Base-by-base conservation (phyloP, 441 rosid species). In the Raphanus hybrid region DNA sequence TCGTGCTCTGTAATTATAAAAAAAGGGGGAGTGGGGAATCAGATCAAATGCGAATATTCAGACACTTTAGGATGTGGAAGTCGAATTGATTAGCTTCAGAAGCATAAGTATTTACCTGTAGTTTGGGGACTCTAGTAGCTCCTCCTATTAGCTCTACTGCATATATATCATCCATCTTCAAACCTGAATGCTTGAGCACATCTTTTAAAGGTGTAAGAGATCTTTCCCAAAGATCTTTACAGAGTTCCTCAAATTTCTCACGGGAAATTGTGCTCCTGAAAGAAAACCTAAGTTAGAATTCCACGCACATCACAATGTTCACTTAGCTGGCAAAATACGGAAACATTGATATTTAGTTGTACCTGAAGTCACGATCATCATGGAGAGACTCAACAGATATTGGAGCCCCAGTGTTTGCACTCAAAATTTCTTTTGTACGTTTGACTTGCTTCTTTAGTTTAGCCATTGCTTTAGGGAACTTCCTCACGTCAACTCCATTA, bases 81-180 rank as follows among this genome's bases (percentile, higher is more conserved):
- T 43, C 16, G 27, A 39, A 75, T 8, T 61, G 64, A 54, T 54
- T 20, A 26, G 27, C 58, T 67, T 35, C 26, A 6, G 67, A 61
- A 11, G 12, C 66, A 48, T 48, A 27, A 79, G 72, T 65, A 70
- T 85, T 75, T 79, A 95, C 99, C 99, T 95, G 97, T 86, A 95
- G 87, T 83, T 95, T 95, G 72, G 99, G 99, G 70, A 95, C 97
- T 86, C 99, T 87, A 58, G 96, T 91, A 73, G 97, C 97, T 59
- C 99, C 99, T 78, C 99, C 99, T 29, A 95, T 91, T 71, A 95
- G 81, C 78, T 95, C 99, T 32, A 95, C 93, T 6, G 97, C 99
- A 86, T 82, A 84, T 76, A 93, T 83, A 62, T 95, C 98, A 74
- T 88, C 91, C 67, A 85, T 78, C 75, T 90, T 86, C 75, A 93